Conservation (phyloP, 208 protist genomes). For the Lotmaria passim region DNA sequence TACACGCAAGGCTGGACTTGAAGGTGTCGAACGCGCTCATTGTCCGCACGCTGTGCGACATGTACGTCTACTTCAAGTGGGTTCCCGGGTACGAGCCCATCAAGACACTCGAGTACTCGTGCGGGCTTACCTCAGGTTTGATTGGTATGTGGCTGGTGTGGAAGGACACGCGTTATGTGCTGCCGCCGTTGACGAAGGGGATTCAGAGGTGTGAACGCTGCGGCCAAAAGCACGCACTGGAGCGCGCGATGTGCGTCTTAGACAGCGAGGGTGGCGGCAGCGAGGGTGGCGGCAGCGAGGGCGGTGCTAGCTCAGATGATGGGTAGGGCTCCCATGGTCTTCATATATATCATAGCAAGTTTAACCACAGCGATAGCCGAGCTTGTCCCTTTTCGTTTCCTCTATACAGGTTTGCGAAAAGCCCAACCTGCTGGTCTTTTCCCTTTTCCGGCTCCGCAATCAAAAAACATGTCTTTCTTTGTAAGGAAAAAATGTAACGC, state of each 20-base stretch:
- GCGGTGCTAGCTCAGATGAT: constrained; percentile 22
- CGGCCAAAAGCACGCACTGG: constrained; percentile 16
- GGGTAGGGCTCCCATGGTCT: constrained; percentile 3
- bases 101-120: constrained; percentile 71
- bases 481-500: no score
- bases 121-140: constrained; percentile 65
- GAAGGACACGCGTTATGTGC: constrained; percentile 62
- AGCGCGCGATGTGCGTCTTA: constrained; percentile 25
- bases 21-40: constrained; percentile 54
- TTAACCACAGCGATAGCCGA: neutral
- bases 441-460: no score
- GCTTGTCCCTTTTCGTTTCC: neutral
- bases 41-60: constrained; percentile 82
- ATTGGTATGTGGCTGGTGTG: constrained; percentile 83
- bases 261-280: constrained; percentile 26
- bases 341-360: no score
- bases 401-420: no score
- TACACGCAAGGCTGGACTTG: constrained; percentile 43
- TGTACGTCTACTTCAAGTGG: constrained; percentile 93
- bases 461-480: no score
- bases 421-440: no score
- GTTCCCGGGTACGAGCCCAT: constrained; percentile 78
- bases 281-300: constrained; percentile 22
- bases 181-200: constrained; percentile 5
- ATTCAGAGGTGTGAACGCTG: neutral